A percentile compares a stretch with the other conserved stretches of the same genome.
Conservation (phyloP, 768 basidiomycete genomes). For the Phaeolepiota aurea region DNA sequence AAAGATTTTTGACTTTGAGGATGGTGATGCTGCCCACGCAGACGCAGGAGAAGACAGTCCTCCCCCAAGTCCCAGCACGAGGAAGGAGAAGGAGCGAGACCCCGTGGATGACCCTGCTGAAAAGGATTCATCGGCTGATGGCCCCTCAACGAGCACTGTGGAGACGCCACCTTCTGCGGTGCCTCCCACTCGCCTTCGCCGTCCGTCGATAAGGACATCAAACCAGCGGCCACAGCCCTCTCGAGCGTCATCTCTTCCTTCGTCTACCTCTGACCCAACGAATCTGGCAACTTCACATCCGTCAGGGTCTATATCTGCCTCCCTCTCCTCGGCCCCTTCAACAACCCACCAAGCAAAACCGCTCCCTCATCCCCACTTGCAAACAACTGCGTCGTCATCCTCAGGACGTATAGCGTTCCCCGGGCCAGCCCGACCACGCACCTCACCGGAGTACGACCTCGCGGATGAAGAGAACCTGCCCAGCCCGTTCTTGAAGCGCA, state of each 20-base stretch:
- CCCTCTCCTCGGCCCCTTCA: conserved; percentile 6
- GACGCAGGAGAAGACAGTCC: conserved; percentile 21
- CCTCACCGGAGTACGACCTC: conserved; percentile 51
- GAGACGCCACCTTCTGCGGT: conserved; percentile 5
- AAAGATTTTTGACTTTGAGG: conserved; percentile 68
- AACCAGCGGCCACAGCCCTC: conserved; percentile 20
- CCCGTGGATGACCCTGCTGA: conserved; percentile 11
- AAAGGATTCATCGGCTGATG: conserved; percentile 12
- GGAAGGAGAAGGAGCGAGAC: conserved; percentile 28
- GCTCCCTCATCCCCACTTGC: conserved; percentile 35
- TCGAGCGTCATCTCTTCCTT: conserved; percentile 14
- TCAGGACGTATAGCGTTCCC: conserved; percentile 10
- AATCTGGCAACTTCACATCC: conserved; percentile 14
- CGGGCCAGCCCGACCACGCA: conserved; percentile 9
- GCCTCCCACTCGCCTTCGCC: conserved; percentile 43
- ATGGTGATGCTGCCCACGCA: conserved; percentile 24
- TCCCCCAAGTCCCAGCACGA: conserved; percentile 40
- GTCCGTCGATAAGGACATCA: conserved; percentile 47
- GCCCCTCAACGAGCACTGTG: conserved; percentile 6
- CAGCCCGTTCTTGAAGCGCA: conserved; percentile 69
- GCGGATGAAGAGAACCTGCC: conserved; percentile 80
- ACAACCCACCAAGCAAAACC: conserved; percentile 25
- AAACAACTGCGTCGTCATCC: conserved; percentile 8
- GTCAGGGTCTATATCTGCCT: conserved; percentile 9
- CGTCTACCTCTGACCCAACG: conserved; percentile 33